These are phyloP conservation scores for Beauveria brongniartii DNA, from an alignment of 2,329 filamentous ascomycete genomes.

Conservation along the genomic window DNA sequence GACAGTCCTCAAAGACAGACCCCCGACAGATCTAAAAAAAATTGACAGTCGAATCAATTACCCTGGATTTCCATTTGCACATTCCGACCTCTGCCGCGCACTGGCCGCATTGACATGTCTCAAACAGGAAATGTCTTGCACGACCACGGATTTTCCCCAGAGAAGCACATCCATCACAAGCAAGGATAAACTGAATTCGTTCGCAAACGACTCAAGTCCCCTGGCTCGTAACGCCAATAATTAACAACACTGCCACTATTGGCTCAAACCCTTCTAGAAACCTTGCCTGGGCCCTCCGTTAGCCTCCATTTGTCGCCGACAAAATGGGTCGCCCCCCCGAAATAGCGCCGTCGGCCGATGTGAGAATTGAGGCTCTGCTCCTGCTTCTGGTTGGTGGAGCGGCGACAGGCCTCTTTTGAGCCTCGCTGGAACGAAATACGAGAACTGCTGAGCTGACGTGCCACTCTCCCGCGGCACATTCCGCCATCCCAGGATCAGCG, in stretches of 20 bases:
- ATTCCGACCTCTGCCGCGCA: neutral
- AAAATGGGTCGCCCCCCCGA: neutral
- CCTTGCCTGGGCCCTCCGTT: neutral
- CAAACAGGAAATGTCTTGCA: conserved; percentile 4
- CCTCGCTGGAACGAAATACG: neutral
- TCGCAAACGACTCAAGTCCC: neutral
- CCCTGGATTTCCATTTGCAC: too few species aligned
- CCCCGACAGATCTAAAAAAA: too few species aligned
- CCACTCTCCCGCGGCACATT: neutral
- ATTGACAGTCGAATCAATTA: too few species aligned
- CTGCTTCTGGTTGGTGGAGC: neutral
- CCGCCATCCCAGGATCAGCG: neutral
- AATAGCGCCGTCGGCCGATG: neutral
- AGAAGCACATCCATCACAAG: neutral
- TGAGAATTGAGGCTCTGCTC: neutral
- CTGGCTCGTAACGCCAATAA: neutral
- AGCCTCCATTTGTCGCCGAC: neutral
- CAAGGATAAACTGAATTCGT: neutral
- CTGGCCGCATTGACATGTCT: neutral
- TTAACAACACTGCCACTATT: neutral
- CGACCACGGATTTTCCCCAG: neutral
- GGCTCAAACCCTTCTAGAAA: conserved; percentile 3
- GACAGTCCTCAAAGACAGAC: neutral
- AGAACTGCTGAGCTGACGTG: neutral
- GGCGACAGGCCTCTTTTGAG: neutral